phyloP scores from a whole-genome alignment of 2,329 filamentous ascomycete genomes.

The Waltergamsia citrina region DNA sequence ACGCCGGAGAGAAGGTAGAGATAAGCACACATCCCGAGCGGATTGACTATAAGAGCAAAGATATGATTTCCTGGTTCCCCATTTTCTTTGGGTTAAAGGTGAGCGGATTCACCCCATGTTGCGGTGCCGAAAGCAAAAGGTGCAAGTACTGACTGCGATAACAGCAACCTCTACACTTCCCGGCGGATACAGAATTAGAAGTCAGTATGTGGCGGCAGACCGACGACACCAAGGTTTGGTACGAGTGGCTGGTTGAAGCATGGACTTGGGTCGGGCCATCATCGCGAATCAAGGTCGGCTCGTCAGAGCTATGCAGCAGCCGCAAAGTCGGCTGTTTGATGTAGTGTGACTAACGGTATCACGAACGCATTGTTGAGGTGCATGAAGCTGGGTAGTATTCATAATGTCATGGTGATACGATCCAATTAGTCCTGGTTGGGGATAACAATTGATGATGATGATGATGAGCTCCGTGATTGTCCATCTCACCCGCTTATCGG shows the following conservation, averaged over 20 bases:
- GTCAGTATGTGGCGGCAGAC: conserved; percentile 95
- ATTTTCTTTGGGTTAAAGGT: conserved; percentile 97
- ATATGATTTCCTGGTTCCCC: conserved; percentile 99
- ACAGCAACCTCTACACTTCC: conserved; percentile 76
- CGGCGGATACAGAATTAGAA: conserved; percentile 75
- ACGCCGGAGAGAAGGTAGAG: conserved; percentile 53
- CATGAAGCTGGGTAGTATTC: too few relatives aligned
- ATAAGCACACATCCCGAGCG: conserved; percentile 87
- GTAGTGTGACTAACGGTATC: conserved; percentile 26
- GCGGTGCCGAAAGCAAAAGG: not conserved
- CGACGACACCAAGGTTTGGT: conserved; percentile 94
- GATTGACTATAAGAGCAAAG: conserved; percentile 86
- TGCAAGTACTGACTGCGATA: conserved; percentile 5
- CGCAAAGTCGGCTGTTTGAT: conserved; percentile 63
- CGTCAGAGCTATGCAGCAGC: conserved; percentile 59
- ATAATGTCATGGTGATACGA: too few relatives aligned
- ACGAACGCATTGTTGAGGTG: too few relatives aligned
- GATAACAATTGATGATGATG: too few relatives aligned
- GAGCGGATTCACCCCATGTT: conserved; percentile 18
- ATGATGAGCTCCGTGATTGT: too few relatives aligned
- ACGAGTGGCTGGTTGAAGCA: conserved; percentile 92
- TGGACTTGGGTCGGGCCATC: conserved; percentile 57
- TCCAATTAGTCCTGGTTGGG: too few relatives aligned
- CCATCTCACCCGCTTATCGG: too few relatives aligned
- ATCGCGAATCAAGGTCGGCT: conserved; percentile 54